Evolutionary conservation across 345 rosid genomes (phyloP), one percentile per base, ranked within the genome.

Genomic region (Populus nigra): DNA sequence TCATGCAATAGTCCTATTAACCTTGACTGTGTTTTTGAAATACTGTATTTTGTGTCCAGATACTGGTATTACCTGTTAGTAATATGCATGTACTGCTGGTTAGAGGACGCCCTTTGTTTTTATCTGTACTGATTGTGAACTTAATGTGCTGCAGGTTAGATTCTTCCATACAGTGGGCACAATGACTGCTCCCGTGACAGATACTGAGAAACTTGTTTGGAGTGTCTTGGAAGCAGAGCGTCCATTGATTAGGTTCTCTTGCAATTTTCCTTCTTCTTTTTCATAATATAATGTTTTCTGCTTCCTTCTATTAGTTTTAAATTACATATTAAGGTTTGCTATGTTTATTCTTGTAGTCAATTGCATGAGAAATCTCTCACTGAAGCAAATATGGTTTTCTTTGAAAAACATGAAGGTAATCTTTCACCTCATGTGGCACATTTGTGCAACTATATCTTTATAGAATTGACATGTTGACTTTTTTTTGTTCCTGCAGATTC

Each of bases 191-290:
- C 92, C 99, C 31, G 89, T 79, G 8, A 87, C 92, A 35, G 91
- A 87, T 69, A 72, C 94, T 35, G 96, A 88, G 84, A 94, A 94
- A 81, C 95, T 96, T 76, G 85, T 95, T 76, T 89, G 94, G 93
- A 89, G 89, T 82, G 97, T 96, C 73, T 78, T 96, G 76, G 95
- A 92, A 84, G 97, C 93, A 10, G 99, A 96, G 86, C 93, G 97
- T 57, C 89, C 91, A 62, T 82, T 89, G 73, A 88, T 96, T 83
- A 91, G 97, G 99, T 96, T 81, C 67, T 80, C 36, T 27, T 31
- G 57, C 66, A 74, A 55, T 3, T 61, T 38, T 62, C 23, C 13
- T 16, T 13, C n/a, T 68, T 59, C 31, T 11, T 72, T 5, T 65
- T 20, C 29, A 9, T 76, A 7, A 4, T 27, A 36, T 35, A 9